Conservation (phyloP, 345 rosid species). For the Populus deltoides region DNA sequence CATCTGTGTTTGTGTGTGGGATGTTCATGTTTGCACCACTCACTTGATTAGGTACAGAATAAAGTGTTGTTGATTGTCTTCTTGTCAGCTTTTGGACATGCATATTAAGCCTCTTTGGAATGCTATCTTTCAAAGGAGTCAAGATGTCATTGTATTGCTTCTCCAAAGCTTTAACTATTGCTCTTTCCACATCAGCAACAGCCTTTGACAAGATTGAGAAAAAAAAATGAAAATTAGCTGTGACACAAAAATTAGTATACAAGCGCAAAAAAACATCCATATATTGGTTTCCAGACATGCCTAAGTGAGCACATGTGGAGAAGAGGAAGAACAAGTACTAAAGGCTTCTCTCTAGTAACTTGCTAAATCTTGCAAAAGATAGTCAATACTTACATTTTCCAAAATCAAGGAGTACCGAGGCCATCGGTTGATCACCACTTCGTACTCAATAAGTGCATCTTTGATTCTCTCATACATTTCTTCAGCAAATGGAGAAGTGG, state of each 20-base stretch:
- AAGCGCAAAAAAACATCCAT: neutral
- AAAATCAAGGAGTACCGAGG: conserved; percentile 81
- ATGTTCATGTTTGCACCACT: conserved; percentile 19
- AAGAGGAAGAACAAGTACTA: neutral
- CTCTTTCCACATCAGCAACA: conserved; percentile 74
- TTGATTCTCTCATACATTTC: conserved; percentile 83
- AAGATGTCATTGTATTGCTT: conserved; percentile 81
- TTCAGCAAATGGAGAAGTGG: conserved; percentile 93
- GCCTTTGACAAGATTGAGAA: conserved; percentile 43
- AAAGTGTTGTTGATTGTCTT: conserved; percentile 71
- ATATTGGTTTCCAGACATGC: neutral
- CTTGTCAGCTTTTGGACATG: conserved; percentile 93
- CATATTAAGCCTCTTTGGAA: conserved; percentile 81
- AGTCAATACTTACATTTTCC: conserved; percentile 61
- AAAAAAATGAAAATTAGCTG: neutral
- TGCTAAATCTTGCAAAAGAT: neutral
- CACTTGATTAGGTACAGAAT: conserved; percentile 79
- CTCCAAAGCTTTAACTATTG: conserved; percentile 80
- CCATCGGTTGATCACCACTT: conserved; percentile 89
- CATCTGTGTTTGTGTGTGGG: too few relatives aligned
- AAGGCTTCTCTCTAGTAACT: neutral
- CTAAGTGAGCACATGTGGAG: neutral
- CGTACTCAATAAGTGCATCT: conserved; percentile 69
- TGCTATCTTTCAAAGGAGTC: conserved; percentile 84
- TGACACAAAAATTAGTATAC: neutral